These are phyloP conservation scores for Diaporthe velutina DNA, from an alignment of 2,329 filamentous ascomycete genomes.

Conservation along the genomic window DNA sequence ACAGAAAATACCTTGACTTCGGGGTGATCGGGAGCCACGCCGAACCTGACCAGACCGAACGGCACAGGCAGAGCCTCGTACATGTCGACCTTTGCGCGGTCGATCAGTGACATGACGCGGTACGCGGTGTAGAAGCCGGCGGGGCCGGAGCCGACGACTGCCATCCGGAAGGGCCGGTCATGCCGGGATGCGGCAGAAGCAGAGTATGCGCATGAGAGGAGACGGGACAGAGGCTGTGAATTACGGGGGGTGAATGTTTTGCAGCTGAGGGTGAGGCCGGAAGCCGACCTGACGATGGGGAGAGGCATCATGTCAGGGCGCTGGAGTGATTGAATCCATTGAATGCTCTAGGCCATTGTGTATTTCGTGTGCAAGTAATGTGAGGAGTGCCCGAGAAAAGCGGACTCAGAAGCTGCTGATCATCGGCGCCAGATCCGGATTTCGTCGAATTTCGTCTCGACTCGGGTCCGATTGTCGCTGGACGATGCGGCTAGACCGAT, in stretches of 20 bases:
- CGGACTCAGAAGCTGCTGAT: background rate
- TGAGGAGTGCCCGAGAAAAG: slow-evolving; percentile 1
- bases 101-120: slow-evolving; percentile 81
- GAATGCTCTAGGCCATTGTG: background rate
- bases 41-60: slow-evolving; percentile 91
- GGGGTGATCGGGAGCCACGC: slow-evolving; percentile 97
- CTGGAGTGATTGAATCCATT: background rate
- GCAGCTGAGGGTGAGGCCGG: slow-evolving; percentile 18
- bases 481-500: background rate
- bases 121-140: slow-evolving; percentile 97
- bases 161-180: slow-evolving; percentile 78
- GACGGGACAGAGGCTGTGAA: background rate
- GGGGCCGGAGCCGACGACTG: slow-evolving; percentile 92
- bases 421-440: background rate
- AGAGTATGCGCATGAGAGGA: slow-evolving; percentile 33
- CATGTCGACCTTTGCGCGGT: slow-evolving; percentile 87
- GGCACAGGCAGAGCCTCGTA: slow-evolving; percentile 94
- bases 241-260: background rate
- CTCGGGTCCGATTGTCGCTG: slow-evolving; percentile 16
- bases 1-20: slow-evolving; percentile 86
- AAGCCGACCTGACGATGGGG: slow-evolving; percentile 19
- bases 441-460: slow-evolving; percentile 17
- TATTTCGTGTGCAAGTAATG: background rate
- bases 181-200: slow-evolving; percentile 39
- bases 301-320: slow-evolving; percentile 32